Base-by-base conservation (phyloP, 2,329 filamentous ascomycete species). In the Phyllosticta citriasiana region DNA sequence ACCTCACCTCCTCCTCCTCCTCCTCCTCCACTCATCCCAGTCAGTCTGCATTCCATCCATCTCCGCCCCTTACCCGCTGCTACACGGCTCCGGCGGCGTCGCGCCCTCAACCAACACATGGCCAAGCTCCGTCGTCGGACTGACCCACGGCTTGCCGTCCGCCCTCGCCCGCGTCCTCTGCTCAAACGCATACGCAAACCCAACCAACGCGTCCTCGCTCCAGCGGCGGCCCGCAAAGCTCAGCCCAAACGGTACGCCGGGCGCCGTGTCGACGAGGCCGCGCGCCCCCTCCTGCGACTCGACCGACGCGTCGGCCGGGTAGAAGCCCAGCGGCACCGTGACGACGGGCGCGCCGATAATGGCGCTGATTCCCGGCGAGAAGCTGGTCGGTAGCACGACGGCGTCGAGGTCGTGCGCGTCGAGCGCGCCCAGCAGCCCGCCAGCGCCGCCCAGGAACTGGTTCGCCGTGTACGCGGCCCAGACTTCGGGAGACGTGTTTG, bases 141-240 rank as follows among this genome's bases (percentile, higher is more conserved):
- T 66, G 10, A 83, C 66, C 64, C 80, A 79, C 30, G 80, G 79
- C 70, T 76, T 73, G 1, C 82, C 72, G 63, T 75, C 76, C 51
- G 71, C 66, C 56, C 83, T 73, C 10, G 78, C 74, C 66, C 73
- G 71, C 2, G 80, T 86, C 64, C 77, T 74, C 74, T 87, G 83
- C 75, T 90, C 87, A 71, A 84, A 88, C 3, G 84, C 85, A 75
- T 86, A 88, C 6, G 85, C 87, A 68, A 85, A 80, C 0, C 82
- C 82, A 62, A 89, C 82, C 65, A 90, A 67, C 30, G 72, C 77
- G 66, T 80, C 81, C 70, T 89, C 87, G 40, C 78, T 81, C 75
- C 82, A 89, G 56, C 78, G 78, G 2, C 72, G 71, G 0, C 85
- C 87, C 54, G 88, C 73, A 66, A 89, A 88, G 7, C 78, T 78